Base-by-base conservation (phyloP, 78 protist genomes). In the Dictyostelium intermedium region DNA sequence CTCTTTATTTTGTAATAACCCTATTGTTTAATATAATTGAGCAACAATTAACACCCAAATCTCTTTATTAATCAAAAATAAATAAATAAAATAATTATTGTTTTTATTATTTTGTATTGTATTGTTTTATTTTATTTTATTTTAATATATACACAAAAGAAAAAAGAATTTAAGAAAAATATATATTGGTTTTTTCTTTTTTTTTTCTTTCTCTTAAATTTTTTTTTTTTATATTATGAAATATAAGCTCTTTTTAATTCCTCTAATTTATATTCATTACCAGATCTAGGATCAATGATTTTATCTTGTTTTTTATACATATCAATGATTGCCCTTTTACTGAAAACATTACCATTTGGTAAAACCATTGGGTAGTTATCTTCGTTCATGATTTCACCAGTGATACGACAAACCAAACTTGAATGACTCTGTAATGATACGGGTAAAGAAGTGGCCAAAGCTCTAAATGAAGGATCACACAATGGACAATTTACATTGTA, bases 261-360 rank as follows among this genome's bases (percentile, higher is more conserved):
- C 13, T 83, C 74, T 30, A 79, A 89, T 43, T 80, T 56, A 81
- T 34, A 89, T 70, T 78, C 53, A 13, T 50, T 35, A 45, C 87
- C 89, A 25, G 93, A 45, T 60, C 91, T 79, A 13, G 97, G 97
- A 66, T 34, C 30, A 10, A 39, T 91, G 0, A 95, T 70, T 30
- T 8, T n/a, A n/a, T 74, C 85, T n/a, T 73, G 53, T 61, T 41
- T 27, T 16, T 41, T 34, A 23, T 72, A 84, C 91, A 95, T 91
- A 1, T 25, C 86, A 2, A 63, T 2, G 35, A 91, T 76, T 37
- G 97, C 92, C 47, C 91, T 72, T 30, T 18, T 60, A 23, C 91
- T 74, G 80, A 96, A 97, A 35, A 96, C 97, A 53, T 96, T 81
- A 14, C 98, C 98, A 82, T 96, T 93, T 50, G 98, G 98, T 87